phyloP scores from a whole-genome alignment of 1,139 yeast genomes.

The Candida neerlandica region DNA sequence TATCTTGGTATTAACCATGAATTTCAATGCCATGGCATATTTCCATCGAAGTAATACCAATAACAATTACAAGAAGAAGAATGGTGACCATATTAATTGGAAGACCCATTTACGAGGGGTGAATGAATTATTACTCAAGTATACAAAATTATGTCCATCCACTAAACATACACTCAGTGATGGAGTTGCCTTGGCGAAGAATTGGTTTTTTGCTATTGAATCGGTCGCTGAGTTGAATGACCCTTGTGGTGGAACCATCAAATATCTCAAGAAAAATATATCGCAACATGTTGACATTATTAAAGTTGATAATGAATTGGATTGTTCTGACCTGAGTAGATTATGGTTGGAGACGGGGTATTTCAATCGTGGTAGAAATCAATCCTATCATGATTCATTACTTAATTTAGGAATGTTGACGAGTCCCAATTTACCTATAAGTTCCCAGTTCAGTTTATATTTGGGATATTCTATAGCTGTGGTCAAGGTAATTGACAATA shows the following conservation, averaged over 20 bases:
- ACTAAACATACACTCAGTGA: slow-evolving; percentile 23
- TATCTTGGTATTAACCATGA: slow-evolving; percentile 38
- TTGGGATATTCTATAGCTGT: slow-evolving; percentile 35
- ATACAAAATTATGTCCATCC: slow-evolving; percentile 25
- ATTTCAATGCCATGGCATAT: slow-evolving; percentile 34
- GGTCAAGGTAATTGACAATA: slow-evolving; percentile 32
- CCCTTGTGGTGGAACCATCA: slow-evolving; percentile 35
- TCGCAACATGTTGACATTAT: slow-evolving; percentile 13
- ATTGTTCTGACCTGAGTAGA: slow-evolving; percentile 21
- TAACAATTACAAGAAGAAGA: no score
- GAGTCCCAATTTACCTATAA: slow-evolving; percentile 15
- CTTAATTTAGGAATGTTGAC: slow-evolving; percentile 31
- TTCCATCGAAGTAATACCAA: slow-evolving; percentile 7
- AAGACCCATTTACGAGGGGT: slow-evolving; percentile 45
- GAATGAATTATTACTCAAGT: slow-evolving; percentile 39
- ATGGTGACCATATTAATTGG: slow-evolving; percentile 27
- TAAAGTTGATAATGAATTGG: slow-evolving; percentile 18
- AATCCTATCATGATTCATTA: slow-evolving; percentile 38
- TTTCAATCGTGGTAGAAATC: slow-evolving; percentile 28
- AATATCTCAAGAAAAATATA: slow-evolving; percentile 14
- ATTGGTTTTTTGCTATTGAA: slow-evolving; percentile 51
- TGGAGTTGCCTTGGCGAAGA: slow-evolving; percentile 47
- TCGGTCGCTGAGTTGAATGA: slow-evolving; percentile 37
- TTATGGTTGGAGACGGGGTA: slow-evolving; percentile 38
- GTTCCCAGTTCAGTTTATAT: slow-evolving; percentile 35